These are phyloP conservation scores for Cytidiella melzeri DNA, from an alignment of 768 basidiomycete species.

Conservation along the genomic window DNA sequence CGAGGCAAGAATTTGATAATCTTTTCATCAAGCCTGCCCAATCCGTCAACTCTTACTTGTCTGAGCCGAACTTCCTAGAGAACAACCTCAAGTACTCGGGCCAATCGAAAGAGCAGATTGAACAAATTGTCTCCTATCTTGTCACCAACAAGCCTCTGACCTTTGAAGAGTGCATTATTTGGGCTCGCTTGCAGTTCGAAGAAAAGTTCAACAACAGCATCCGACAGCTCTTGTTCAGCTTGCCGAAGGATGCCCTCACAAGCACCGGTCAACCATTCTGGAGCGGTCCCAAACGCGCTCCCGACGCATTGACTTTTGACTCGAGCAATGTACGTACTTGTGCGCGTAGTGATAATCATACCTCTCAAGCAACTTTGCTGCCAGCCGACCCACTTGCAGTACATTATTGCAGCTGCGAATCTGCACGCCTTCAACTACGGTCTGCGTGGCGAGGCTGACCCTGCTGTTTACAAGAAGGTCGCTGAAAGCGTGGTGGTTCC, in stretches of 20 bases:
- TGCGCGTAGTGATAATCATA: constrained; percentile 11
- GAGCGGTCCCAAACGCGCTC: constrained; percentile 97
- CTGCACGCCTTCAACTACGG: constrained; percentile 98
- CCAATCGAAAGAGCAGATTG: constrained; percentile 84
- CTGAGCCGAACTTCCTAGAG: constrained; percentile 94
- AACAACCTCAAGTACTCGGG: constrained; percentile 86
- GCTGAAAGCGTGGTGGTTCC: constrained; percentile 76
- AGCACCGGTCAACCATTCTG: constrained; percentile 96
- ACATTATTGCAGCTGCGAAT: constrained; percentile 91
- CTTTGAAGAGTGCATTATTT: constrained; percentile 95
- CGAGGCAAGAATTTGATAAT: constrained; percentile 85
- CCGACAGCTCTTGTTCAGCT: constrained; percentile 84
- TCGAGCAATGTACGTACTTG: constrained; percentile 83
- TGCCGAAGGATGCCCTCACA: constrained; percentile 91
- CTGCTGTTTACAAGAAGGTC: constrained; percentile 73
- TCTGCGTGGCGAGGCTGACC: constrained; percentile 82
- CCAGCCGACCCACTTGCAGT: constrained; percentile 80
- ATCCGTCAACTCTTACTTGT: constrained; percentile 92
- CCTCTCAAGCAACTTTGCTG: not conserved
- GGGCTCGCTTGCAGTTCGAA: constrained; percentile 96
- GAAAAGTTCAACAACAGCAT: constrained; percentile 91
- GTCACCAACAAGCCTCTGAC: constrained; percentile 91
- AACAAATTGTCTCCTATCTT: constrained; percentile 83
- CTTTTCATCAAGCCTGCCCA: constrained; percentile 92
- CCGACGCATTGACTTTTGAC: constrained; percentile 84